These are phyloP conservation scores for Xylaria nigripes DNA, from an alignment of 495 filamentous ascomycete genomes.

Conservation along the genomic window DNA sequence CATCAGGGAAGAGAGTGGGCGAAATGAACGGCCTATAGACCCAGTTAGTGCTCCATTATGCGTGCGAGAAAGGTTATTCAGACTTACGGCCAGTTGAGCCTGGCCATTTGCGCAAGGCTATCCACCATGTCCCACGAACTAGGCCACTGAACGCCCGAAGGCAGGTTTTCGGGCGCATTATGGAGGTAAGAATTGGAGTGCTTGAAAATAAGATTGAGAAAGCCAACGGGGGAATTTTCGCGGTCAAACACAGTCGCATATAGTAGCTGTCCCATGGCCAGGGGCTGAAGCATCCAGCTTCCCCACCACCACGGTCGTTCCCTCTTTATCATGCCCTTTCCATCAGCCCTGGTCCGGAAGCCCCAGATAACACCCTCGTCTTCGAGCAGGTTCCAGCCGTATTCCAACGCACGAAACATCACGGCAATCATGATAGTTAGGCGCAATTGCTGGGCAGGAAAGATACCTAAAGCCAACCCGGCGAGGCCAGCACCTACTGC, in stretches of 20 bases:
- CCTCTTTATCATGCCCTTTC: slow-evolving; percentile 31
- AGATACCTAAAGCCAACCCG: slow-evolving; percentile 71
- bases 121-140: slow-evolving; percentile 68
- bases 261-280: slow-evolving; percentile 84
- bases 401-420: slow-evolving; percentile 73
- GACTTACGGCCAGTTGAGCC: slow-evolving; percentile 75
- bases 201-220: slow-evolving; percentile 64
- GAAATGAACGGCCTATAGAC: slow-evolving; percentile 60
- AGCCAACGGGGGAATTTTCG: slow-evolving; percentile 70
- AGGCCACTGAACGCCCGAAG: slow-evolving; percentile 63
- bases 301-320: slow-evolving; percentile 80
- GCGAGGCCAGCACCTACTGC: slow-evolving; percentile 81
- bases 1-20: slow-evolving; percentile 74
- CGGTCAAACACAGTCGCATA: slow-evolving; percentile 90
- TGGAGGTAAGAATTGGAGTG: slow-evolving; percentile 74
- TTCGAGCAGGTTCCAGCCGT: slow-evolving; percentile 74
- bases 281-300: slow-evolving; percentile 89
- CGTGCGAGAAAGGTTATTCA: background rate
- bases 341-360: slow-evolving; percentile 30
- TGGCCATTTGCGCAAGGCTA: slow-evolving; percentile 69
- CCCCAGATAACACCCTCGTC: slow-evolving; percentile 70
- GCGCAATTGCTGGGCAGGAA: slow-evolving; percentile 67
- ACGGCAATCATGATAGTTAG: slow-evolving; percentile 72
- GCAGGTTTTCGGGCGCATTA: slow-evolving; percentile 58
- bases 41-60: background rate